phyloP scores from a whole-genome alignment of 129 eudicot genomes.

The Tagetes patula region DNA sequence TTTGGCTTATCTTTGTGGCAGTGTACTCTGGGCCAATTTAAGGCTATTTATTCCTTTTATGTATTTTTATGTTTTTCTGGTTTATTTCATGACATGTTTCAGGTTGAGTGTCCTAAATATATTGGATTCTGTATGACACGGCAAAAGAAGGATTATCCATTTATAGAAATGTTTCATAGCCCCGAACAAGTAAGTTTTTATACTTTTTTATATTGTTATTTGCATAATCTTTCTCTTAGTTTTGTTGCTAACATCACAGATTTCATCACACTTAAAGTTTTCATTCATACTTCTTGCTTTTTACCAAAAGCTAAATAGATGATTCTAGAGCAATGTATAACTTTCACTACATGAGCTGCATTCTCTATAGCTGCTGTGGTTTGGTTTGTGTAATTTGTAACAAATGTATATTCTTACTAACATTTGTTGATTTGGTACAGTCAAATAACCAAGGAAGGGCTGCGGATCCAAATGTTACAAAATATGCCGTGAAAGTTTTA shows the following conservation, averaged over 20 bases:
- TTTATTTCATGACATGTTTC: conserved; percentile 30
- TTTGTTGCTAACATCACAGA: neutral
- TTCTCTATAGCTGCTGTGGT: neutral
- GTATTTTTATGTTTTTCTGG: neutral
- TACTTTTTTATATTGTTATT: neutral
- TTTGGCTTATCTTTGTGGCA: neutral
- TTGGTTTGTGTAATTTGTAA: neutral
- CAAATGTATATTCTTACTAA: conserved; percentile 11
- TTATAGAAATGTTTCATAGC: conserved; percentile 85
- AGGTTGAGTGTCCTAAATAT: conserved; percentile 97
- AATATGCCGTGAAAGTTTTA: conserved; percentile 80
- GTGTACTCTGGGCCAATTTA: neutral
- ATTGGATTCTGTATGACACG: conserved; percentile 95
- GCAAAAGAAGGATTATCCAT: conserved; percentile 87
- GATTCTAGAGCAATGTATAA: conserved; percentile 13
- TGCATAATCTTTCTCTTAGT: neutral
- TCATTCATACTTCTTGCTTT: neutral
- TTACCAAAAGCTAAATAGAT: neutral
- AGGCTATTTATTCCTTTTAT: neutral
- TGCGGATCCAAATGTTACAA: conserved; percentile 83
- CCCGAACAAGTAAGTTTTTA: conserved; percentile 71
- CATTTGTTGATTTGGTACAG: conserved; percentile 45
- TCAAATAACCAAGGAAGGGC: conserved; percentile 61
- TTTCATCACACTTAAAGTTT: conserved; percentile 3
- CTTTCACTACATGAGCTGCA: conserved; percentile 9